Conservation (phyloP, 352 stramenopile species). For the Pythium dissotocum region DNA sequence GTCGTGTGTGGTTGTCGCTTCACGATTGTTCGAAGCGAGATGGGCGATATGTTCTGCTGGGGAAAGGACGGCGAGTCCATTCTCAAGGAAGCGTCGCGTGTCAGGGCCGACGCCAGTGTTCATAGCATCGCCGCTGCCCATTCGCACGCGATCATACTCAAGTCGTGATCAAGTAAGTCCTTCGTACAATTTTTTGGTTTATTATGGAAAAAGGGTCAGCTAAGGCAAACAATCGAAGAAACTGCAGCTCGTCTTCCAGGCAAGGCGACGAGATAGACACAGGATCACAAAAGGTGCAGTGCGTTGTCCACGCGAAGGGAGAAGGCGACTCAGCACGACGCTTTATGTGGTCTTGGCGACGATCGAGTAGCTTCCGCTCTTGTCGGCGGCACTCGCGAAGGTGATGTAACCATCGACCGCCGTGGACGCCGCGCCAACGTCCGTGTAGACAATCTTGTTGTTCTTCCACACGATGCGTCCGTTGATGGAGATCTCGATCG, state of each 20-base stretch:
- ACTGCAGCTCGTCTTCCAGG: neutral
- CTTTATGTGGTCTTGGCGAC: neutral
- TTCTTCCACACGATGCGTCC: conserved; percentile 33
- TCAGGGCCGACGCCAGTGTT: neutral
- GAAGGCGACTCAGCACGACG: too few relatives aligned
- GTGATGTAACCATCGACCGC: neutral
- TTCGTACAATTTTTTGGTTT: too few relatives aligned
- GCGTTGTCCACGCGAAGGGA: too few relatives aligned
- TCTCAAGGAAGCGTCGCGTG: neutral
- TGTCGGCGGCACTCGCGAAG: neutral
- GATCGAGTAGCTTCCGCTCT: neutral
- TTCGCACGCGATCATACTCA: conserved; percentile 14
- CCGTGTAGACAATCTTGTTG: conserved; percentile 2
- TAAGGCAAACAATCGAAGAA: too few relatives aligned
- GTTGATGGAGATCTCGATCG: conserved; percentile 37
- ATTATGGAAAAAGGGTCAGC: too few relatives aligned
- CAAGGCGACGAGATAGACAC: neutral
- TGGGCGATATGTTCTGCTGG: conserved; percentile 58
- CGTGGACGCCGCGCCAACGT: neutral
- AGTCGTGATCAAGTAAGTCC: neutral
- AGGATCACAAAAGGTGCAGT: too few relatives aligned
- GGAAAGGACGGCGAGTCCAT: conserved; percentile 20
- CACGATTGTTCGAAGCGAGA: conserved; percentile 46
- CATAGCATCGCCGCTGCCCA: conserved; percentile 3
- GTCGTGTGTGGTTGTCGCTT: conserved; percentile 54